phyloP scores from a whole-genome alignment of 371 early-diverging fungal genomes.

The Actinomucor elegans region DNA sequence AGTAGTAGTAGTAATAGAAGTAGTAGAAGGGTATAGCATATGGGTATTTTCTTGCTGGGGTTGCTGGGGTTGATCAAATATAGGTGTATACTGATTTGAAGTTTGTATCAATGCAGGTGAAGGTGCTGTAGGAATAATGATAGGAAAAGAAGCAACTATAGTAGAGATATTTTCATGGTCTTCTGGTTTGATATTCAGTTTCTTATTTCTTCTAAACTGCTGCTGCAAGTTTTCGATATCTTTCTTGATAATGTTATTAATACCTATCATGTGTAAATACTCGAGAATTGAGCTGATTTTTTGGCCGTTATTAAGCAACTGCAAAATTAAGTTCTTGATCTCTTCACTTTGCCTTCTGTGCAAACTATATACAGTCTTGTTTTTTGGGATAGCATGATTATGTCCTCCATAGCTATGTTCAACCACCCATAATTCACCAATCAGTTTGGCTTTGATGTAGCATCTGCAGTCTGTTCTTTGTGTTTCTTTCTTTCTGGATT shows the following conservation, averaged over 20 bases:
- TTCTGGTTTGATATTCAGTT: not conserved
- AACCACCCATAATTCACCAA: slow-evolving; percentile 3
- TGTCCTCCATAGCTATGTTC: slow-evolving; percentile 7
- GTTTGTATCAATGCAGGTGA: no score
- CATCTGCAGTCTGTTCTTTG: slow-evolving; percentile 7
- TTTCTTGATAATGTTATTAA: slow-evolving; percentile 13
- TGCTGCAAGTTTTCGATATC: slow-evolving; percentile 14
- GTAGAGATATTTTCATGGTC: not conserved
- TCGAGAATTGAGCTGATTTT: not conserved
- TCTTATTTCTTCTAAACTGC: slow-evolving; percentile 3
- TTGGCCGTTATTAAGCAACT: slow-evolving; percentile 4
- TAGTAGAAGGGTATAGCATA: no score
- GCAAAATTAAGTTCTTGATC: slow-evolving; percentile 1
- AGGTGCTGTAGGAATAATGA: not conserved
- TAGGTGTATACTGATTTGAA: no score
- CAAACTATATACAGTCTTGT: slow-evolving; percentile 5
- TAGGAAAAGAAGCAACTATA: slow-evolving; percentile 1
- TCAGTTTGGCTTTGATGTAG: slow-evolving; percentile 7
- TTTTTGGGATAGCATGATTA: slow-evolving; percentile 6
- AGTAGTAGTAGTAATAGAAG: no score
- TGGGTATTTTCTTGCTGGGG: no score
- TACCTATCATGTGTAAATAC: slow-evolving; percentile 6
- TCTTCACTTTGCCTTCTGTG: slow-evolving; percentile 9
- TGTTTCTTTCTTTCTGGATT: slow-evolving; percentile 8
- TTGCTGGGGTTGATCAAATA: no score